Evolutionary conservation across 441 rosid genomes (phyloP).

Genomic region (Corymbia calophylla): DNA sequence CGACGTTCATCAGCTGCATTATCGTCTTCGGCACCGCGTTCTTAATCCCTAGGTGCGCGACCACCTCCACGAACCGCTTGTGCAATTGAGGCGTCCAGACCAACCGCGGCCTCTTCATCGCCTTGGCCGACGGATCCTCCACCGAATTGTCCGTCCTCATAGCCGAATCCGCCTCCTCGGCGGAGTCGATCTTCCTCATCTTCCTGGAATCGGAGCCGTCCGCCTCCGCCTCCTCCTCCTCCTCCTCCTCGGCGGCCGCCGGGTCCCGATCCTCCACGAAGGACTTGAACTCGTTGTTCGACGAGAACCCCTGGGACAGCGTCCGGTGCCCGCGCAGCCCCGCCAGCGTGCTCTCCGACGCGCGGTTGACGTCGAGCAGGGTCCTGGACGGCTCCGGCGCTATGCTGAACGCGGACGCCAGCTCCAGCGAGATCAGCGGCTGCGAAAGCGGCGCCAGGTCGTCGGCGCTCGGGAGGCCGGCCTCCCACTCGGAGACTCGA

Average conservation of each 20-base stretch:
- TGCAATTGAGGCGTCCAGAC: slow-evolving; percentile 99
- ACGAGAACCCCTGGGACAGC: slow-evolving; percentile 25
- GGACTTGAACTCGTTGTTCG: slow-evolving; percentile 34
- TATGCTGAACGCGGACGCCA: slow-evolving; percentile 87
- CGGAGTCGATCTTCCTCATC: slow-evolving; percentile 37
- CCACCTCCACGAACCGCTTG: slow-evolving; percentile 96
- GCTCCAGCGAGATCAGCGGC: slow-evolving; percentile 59
- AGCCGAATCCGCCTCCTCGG: slow-evolving; percentile 63
- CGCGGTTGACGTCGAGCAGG: slow-evolving; percentile 55
- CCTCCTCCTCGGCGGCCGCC: slow-evolving; percentile 25
- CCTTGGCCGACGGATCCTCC: slow-evolving; percentile 50
- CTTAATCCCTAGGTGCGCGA: slow-evolving; percentile 78
- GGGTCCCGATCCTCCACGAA: slow-evolving; percentile 19
- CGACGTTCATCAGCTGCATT: slow-evolving; percentile 99
- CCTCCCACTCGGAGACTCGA: slow-evolving; percentile 76
- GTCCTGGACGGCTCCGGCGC: slow-evolving; percentile 56
- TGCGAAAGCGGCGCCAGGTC: slow-evolving; percentile 80
- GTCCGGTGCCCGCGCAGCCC: slow-evolving; percentile 31
- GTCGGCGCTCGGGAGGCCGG: slow-evolving; percentile 65
- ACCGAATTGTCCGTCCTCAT: slow-evolving; percentile 25
- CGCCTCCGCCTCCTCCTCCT: slow-evolving; percentile 18
- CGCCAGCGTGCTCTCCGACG: slow-evolving; percentile 56
- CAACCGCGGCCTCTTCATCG: slow-evolving; percentile 69
- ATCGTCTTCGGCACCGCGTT: slow-evolving; percentile 98
- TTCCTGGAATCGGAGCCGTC: slow-evolving; percentile 57